Evolutionary conservation across 1,139 yeast genomes (phyloP).

Genomic region (Diutina ranongensis): DNA sequence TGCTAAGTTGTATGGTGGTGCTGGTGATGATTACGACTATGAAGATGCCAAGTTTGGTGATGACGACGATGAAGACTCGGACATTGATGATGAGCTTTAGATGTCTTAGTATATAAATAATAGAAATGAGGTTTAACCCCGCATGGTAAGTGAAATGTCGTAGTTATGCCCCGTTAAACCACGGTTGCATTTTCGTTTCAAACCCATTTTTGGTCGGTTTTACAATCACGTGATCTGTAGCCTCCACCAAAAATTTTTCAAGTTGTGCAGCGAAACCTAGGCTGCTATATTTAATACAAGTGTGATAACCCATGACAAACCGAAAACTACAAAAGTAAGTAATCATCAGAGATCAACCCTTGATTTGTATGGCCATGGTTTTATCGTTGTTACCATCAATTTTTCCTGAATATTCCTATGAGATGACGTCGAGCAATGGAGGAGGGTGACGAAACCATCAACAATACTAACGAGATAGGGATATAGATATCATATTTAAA

Average conservation of each 20-base stretch:
- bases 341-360: too few relatives aligned
- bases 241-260: conserved; percentile 4
- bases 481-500: conserved; percentile 19
- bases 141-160: too few relatives aligned
- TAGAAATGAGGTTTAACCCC: not conserved
- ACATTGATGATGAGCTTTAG: conserved; percentile 46
- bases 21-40: not conserved
- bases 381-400: too few relatives aligned
- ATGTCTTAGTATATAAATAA: conserved; percentile 10
- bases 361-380: too few relatives aligned
- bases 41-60: not conserved
- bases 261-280: not conserved
- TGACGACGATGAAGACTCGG: conserved; percentile 29
- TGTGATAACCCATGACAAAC: conserved; percentile 26
- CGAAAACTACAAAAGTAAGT: conserved; percentile 39
- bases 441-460: too few relatives aligned
- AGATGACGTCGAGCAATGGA: too few relatives aligned
- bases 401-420: too few relatives aligned
- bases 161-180: too few relatives aligned
- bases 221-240: not conserved
- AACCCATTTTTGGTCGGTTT: too few relatives aligned
- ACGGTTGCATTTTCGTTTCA: too few relatives aligned
- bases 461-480: conserved; percentile 13
- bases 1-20: conserved; percentile 35
- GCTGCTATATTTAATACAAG: too few relatives aligned